Percentiles rank a stretch among this genome's conserved stretches.
These are phyloP conservation scores for Ascochyta lentis DNA, from an alignment of 2,329 filamentous ascomycete species.

Conservation along the genomic window DNA sequence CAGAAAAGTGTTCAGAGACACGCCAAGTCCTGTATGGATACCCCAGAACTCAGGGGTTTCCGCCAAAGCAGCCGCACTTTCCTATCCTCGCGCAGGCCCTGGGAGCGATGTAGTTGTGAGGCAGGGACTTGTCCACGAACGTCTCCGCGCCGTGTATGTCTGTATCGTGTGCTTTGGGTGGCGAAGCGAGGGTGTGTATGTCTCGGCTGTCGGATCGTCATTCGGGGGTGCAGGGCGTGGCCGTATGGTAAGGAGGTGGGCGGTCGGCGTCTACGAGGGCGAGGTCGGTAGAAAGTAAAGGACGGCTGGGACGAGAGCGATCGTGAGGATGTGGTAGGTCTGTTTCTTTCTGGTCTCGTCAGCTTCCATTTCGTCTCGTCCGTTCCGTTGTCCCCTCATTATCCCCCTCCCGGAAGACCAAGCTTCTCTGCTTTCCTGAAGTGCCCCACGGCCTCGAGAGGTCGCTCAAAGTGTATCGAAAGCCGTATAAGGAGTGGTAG, in stretches of 20 bases:
- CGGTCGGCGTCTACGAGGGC: background rate
- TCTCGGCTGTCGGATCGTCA: background rate
- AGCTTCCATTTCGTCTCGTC: background rate
- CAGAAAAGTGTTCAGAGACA: conserved; percentile 29
- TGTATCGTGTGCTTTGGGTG: conserved; percentile 10
- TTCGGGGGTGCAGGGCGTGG: background rate
- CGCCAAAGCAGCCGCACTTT: conserved; percentile 13
- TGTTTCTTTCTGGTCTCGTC: background rate
- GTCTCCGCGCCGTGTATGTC: conserved; percentile 27
- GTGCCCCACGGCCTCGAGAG: too few relatives aligned
- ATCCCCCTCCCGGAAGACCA: background rate
- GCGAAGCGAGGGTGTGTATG: conserved; percentile 14
- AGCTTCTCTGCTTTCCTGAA: background rate
- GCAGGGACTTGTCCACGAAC: conserved; percentile 11
- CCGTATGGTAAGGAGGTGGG: background rate
- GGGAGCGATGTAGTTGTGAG: conserved; percentile 14
- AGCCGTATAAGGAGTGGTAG: too few relatives aligned
- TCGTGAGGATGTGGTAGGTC: background rate
- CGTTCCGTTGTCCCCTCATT: background rate
- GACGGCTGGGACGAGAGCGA: background rate
- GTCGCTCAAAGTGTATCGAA: too few relatives aligned
- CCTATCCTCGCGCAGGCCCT: conserved; percentile 20
- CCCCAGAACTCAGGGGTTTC: conserved; percentile 13
- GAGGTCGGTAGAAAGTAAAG: background rate
- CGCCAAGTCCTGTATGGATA: conserved; percentile 11